Evolutionary conservation across 768 basidiomycete genomes (phyloP), one percentile per base, ranked within the genome.

Genomic region (Hortiboletus campestris): DNA sequence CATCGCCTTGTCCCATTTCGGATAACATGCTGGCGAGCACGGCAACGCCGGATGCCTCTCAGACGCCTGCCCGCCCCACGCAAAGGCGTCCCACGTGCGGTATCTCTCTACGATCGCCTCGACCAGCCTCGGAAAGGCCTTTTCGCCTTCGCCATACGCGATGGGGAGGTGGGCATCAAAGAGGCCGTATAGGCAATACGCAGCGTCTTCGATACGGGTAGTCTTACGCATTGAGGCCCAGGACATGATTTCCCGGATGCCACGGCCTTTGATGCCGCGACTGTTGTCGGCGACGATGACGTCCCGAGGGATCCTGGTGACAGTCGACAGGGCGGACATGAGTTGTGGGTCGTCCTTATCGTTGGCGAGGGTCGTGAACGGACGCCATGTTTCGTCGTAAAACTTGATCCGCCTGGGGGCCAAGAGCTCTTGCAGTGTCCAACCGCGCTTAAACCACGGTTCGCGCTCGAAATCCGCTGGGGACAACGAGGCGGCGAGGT

Each of bases 161-260:
- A 72, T 57, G 8, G 62, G 44, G 16, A 63, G 49, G 49, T 56
- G 49, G 32, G 68, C 57, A 25, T 61, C 52, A 17, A 72, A 68
- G 22, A 72, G 49, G 17, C 70, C 72, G 11, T 56, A 59, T 5
- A 72, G 56, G 11, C 57, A 67, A 42, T 72, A 72, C 1, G 72
- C 65, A 1, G 53, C 49, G 16, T 73, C 71, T 43, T 73, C 72
- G 28, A 56, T 46, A 14, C 56, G 60, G 0, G 65, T 70, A 10
- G 71, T 73, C 45, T 59, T 58, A 48, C 71, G 67, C 3, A 43
- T 45, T 17, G 72, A 51, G 14, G 72, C 70, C 71, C 71, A 73
- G 0, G 59, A 62, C 60, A 72, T 63, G 53, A 66, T 65, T 47
- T 72, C 66, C 58, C 58, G 60, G 28, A 63, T 38, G 2, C 60